Percentiles rank a stretch among this genome's conserved stretches.
Conservation (phyloP, 768 basidiomycete genomes). For the Agrocybe praecox region DNA sequence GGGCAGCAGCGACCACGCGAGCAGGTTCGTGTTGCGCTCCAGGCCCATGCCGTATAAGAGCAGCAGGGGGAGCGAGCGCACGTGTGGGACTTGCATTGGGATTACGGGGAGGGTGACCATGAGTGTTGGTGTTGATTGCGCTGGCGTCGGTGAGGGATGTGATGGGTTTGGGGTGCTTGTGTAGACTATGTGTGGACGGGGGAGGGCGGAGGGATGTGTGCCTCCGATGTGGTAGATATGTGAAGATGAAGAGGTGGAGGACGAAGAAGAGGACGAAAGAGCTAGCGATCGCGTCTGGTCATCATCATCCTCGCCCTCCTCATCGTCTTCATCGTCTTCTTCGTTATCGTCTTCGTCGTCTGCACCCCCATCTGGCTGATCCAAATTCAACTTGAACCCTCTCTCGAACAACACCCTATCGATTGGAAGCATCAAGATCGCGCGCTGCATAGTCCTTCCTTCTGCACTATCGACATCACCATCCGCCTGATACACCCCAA, state of each 20-base stretch:
- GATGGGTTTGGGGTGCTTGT: neutral
- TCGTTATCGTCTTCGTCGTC: neutral
- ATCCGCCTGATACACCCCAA: conserved; percentile 44
- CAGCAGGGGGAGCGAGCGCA: conserved; percentile 54
- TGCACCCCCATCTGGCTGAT: conserved; percentile 21
- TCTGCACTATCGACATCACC: neutral
- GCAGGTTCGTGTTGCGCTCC: conserved; percentile 46
- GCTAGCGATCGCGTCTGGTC: neutral
- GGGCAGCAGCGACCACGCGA: conserved; percentile 59
- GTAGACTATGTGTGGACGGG: conserved; percentile 23
- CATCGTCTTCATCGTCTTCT: neutral
- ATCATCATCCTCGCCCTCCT: neutral
- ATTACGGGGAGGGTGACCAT: conserved; percentile 57
- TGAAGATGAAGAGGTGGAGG: too few relatives aligned
- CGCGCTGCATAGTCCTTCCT: conserved; percentile 29
- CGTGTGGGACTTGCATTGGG: conserved; percentile 51
- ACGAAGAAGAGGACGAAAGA: too few relatives aligned
- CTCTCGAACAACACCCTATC: conserved; percentile 46
- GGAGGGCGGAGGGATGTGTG: conserved; percentile 14
- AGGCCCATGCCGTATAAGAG: conserved; percentile 60
- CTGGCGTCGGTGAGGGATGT: neutral
- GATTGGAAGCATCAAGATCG: conserved; percentile 50
- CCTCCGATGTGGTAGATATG: too few relatives aligned
- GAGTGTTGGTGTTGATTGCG: conserved; percentile 16
- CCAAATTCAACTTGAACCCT: conserved; percentile 33